Base-by-base conservation (phyloP, 106 monocot species). In the Iris macrosiphon region DNA sequence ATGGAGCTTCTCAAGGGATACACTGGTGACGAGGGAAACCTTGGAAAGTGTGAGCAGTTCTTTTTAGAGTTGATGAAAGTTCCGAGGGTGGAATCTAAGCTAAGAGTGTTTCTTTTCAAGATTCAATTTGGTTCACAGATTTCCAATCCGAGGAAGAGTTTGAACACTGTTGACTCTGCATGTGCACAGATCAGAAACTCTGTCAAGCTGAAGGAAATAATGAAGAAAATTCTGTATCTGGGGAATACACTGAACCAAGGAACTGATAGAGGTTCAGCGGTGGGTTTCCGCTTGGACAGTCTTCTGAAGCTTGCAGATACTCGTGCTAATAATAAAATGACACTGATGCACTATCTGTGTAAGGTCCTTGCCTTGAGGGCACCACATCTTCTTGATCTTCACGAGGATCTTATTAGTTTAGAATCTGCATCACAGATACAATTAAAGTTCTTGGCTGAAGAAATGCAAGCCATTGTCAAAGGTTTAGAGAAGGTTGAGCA, bases 401-500 rank as follows among this genome's bases (percentile, higher is more conserved):
- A 96, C 47, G 77, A 60, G 64, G 78, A 73, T 75, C 79, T 96
- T 52, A 50, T 53, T 58, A 90, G 77, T 55, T 73, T 96, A 55
- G 96, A 96, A 75, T 50, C 78, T 77, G 79, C 96, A 72, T 79
- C 90, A 40, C 70, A 86, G 85, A 86, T 86, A 63, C 80, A 86
- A 73, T 62, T 98, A 52, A 98, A 98, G 51, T 69, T 73, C 6
- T 68, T 98, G 51, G 96, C 96, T 24, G 96, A 98, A 73, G 96
- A 98, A 87, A 98, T 90, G 90, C 90, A 98, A 81, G 90, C 96
- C 13, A 73, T 87, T 68, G 75, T 78, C 28, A 98, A 90, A 75
- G 90, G 96, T 0, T 51, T 98, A 45, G 90, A 98, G 57, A 98
- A 87, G 50, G 87, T 98, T 44, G 75, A 87, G 55, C n/a, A n/a